phyloP scores from a whole-genome alignment of 83 land plant species.

The Isoetes engelmannii region DNA sequence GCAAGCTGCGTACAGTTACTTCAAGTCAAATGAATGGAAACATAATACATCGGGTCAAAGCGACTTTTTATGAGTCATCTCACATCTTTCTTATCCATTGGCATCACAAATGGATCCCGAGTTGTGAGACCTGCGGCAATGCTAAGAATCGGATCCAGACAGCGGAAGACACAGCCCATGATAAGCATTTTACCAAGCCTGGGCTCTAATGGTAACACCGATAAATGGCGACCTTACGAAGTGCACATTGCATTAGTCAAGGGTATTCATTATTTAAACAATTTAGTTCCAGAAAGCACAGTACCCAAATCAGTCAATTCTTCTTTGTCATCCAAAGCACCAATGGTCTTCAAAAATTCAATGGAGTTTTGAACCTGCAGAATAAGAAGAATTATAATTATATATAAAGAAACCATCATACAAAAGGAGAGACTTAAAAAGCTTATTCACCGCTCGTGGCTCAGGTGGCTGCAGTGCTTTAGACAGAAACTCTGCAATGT shows the following conservation, averaged over 20 bases:
- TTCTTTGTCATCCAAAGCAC: constrained; percentile 87
- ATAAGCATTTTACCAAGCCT: constrained; percentile 97
- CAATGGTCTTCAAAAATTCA: constrained; percentile 79
- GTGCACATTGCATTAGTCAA: neutral
- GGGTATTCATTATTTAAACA: too few species aligned
- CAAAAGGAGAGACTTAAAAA: neutral
- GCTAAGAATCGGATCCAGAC: constrained; percentile 86
- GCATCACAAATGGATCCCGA: constrained; percentile 88
- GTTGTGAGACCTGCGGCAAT: constrained; percentile 87
- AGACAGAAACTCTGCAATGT: constrained; percentile 66
- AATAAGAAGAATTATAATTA: neutral
- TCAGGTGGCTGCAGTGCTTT: constrained; percentile 95
- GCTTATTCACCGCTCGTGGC: constrained; percentile 57
- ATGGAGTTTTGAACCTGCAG: constrained; percentile 83
- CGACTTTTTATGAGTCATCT: constrained; percentile 14
- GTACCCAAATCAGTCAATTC: constrained; percentile 74
- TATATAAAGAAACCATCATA: too few species aligned
- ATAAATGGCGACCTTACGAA: constrained; percentile 58
- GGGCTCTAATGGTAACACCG: constrained; percentile 95
- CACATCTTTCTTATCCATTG: constrained; percentile 86
- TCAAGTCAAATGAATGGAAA: neutral
- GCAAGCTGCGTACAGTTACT: constrained; percentile 47
- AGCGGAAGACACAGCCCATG: constrained; percentile 71
- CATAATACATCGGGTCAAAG: constrained; percentile 12
- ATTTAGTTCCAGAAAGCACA: neutral